Evolutionary conservation across 2,329 filamentous ascomycete species (phyloP).

Genomic region (Eutypa lata): DNA sequence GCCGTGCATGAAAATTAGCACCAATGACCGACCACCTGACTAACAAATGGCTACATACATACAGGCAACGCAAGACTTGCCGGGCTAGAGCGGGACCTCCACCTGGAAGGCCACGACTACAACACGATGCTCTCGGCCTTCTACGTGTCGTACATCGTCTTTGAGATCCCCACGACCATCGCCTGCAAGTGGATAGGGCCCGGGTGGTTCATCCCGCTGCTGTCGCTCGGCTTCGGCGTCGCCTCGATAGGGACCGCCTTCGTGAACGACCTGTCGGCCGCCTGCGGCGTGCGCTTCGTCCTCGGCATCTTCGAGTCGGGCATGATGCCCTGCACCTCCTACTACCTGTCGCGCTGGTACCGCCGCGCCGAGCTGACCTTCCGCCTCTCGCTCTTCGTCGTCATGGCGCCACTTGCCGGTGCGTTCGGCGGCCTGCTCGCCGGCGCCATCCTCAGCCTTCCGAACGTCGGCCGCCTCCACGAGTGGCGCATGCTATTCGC

Average conservation of each 20-base stretch:
- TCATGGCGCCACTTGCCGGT: constrained; percentile 67
- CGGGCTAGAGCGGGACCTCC: constrained; percentile 60
- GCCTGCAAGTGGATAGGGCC: constrained; percentile 69
- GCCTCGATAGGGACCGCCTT: constrained; percentile 65
- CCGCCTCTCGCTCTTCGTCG: constrained; percentile 65
- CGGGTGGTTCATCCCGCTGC: constrained; percentile 66
- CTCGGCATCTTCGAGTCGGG: constrained; percentile 70
- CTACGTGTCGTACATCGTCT: constrained; percentile 71
- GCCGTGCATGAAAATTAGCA: too few relatives aligned
- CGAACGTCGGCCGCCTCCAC: constrained; percentile 40
- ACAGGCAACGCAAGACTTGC: constrained; percentile 66
- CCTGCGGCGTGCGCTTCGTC: constrained; percentile 56
- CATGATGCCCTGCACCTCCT: constrained; percentile 71
- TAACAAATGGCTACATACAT: too few relatives aligned
- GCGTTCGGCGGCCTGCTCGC: constrained; percentile 69
- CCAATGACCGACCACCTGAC: too few relatives aligned
- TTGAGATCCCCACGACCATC: constrained; percentile 68
- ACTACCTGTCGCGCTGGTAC: constrained; percentile 72
- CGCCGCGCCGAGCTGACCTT: constrained; percentile 66
- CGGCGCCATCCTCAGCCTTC: constrained; percentile 60
- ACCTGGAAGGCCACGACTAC: constrained; percentile 62
- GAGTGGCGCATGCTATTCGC: constrained; percentile 29
- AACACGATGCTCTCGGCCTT: constrained; percentile 66
- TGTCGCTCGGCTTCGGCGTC: constrained; percentile 61
- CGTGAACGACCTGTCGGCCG: constrained; percentile 49